Evolutionary conservation across 345 rosid species (phyloP), one percentile per base, ranked within the genome.

Genomic region (Citrus australasica): DNA sequence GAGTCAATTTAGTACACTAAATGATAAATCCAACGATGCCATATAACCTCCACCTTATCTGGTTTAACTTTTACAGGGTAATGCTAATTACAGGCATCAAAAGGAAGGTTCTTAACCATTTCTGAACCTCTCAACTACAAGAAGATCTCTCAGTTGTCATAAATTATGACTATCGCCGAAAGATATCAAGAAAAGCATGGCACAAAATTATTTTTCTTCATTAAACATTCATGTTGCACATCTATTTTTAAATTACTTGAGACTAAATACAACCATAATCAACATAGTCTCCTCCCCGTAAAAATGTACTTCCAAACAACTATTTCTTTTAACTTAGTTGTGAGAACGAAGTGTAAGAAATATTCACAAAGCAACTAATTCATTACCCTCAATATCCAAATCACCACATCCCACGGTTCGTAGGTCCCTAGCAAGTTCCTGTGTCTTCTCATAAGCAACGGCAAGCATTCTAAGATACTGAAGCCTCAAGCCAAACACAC

Each of bases 401-500:
- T 94, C 98, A 85, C 99, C 97, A 25, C 99, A 97, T 82, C 99
- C 99, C 79, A 94, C 95, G 62, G 95, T 87, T 79, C 87, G 92
- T 75, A 97, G 93, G 79, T 93, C 98, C 85, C 94, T 92, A 68
- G 98, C 93, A 87, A 97, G 98, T 84, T 94, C 99, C 78, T 91
- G 92, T 6, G 99, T 94, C 89, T 93, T 97, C 93, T 94, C 99
- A 81, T 97, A 94, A 65, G 95, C 91, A 80, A 94, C 98, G 32
- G 98, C 95, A 69, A 97, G 89, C 94, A 97, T 90, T 89, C 99
- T 93, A 74, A 97, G 93, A 88, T 97, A 94, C 99, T 97, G 88
- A 85, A 84, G 84, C 81, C 84, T 83, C 88, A 84, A 88, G 66
- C 73, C 69, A 85, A 86, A 84, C 32, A 71, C n/a, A 55, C 76